These are phyloP conservation scores for Penicillium sp. DNA, from an alignment of 2,329 filamentous ascomycete genomes.

Conservation along the genomic window DNA sequence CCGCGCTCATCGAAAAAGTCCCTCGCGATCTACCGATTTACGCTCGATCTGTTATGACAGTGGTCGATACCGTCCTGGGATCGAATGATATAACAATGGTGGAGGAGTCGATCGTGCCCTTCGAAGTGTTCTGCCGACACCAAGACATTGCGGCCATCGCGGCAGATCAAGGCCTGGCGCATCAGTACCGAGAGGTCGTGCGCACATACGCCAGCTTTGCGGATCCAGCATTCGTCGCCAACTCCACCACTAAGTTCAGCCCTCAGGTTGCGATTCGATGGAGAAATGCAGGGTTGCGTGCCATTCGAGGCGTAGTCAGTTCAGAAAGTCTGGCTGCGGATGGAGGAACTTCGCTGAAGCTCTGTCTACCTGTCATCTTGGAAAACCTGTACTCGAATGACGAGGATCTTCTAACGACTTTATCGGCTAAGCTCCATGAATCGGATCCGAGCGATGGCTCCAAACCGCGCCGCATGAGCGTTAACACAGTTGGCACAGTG, in stretches of 20 bases:
- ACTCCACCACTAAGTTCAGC: conserved; percentile 58
- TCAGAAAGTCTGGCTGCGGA: conserved; percentile 78
- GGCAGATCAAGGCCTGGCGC: conserved; percentile 80
- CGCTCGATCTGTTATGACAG: conserved; percentile 78
- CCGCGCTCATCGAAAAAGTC: conserved; percentile 88
- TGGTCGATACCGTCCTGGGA: conserved; percentile 78
- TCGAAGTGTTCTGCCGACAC: conserved; percentile 83
- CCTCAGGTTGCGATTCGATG: conserved; percentile 76
- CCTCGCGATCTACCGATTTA: conserved; percentile 89
- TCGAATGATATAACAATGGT: conserved; percentile 90
- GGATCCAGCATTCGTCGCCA: conserved; percentile 56
- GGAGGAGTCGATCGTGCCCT: conserved; percentile 83
- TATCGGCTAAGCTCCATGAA: conserved; percentile 67
- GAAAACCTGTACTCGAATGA: conserved; percentile 74
- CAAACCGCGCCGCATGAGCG: conserved; percentile 70
- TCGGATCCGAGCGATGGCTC: conserved; percentile 68
- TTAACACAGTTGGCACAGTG: conserved; percentile 72
- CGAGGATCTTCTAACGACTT: conserved; percentile 64
- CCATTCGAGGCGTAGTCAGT: conserved; percentile 77
- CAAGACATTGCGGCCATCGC: conserved; percentile 84
- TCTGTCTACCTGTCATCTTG: conserved; percentile 80
- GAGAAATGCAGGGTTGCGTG: conserved; percentile 72
- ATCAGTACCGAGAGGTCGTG: conserved; percentile 80
- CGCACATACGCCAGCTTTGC: conserved; percentile 77
- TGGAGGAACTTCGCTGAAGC: conserved; percentile 72